Conservation (phyloP, 805 yeast species). For the Wickerhamomyces strasburgensis region DNA sequence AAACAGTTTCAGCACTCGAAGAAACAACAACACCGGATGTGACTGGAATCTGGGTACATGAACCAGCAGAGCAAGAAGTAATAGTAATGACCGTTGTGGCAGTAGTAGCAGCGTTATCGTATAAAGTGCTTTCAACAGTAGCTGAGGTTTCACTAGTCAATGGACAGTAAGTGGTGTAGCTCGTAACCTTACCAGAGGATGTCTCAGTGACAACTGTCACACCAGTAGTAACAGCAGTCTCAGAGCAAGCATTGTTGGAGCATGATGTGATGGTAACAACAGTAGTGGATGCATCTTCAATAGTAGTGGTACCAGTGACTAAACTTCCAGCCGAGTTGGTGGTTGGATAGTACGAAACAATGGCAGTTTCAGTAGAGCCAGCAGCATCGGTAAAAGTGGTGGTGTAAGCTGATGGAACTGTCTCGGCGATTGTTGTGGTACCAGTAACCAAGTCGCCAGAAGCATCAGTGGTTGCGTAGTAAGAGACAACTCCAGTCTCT, state of each 20-base stretch:
- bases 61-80: not conserved
- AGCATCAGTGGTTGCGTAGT: conserved; percentile 9
- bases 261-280: not conserved
- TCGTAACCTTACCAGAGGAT: not conserved
- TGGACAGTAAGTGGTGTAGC: not conserved
- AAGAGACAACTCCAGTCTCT: conserved; percentile 8
- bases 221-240: not conserved
- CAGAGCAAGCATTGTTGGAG: not conserved
- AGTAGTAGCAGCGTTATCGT: not conserved
- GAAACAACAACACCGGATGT: not conserved
- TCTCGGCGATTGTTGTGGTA: conserved; percentile 5
- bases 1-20: not conserved
- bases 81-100: not conserved
- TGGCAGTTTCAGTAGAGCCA: too few species aligned
- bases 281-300: not conserved
- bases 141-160: not conserved
- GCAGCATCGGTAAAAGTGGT: conserved; percentile 5
- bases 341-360: too few species aligned
- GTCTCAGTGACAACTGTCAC: not conserved
- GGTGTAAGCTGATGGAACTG: conserved; percentile 5
- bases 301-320: conserved; percentile 2
- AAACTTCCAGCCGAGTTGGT: conserved; percentile 1
- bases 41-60: not conserved
- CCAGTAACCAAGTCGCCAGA: conserved; percentile 4
- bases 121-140: not conserved